Evolutionary conservation across 805 yeast species (phyloP), one percentile per base, ranked within the genome.

Genomic region (Metschnikowia orientalis): DNA sequence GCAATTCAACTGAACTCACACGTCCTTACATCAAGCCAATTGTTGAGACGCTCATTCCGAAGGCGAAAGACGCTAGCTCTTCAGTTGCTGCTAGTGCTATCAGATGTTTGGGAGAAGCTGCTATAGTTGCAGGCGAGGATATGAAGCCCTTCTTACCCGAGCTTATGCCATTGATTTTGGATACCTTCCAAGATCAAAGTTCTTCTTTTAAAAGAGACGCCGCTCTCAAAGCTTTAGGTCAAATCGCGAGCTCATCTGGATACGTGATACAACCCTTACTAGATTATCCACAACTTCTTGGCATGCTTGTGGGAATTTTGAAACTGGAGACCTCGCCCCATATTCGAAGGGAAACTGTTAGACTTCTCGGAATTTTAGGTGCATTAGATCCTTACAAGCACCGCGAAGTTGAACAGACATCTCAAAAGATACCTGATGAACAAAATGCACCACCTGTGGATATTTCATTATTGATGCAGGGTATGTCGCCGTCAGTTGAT

Each of bases 361-460:
- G 90, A 43, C 60, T 92, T 15, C 65, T 92, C 36, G 99, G 99
- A 52, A 88, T 89, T 20, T 63, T 92, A 25, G 99, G 99, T 42
- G 98, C 98, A 0, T 64, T 92, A 29, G 98, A 92, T 58, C 99
- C 99, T 1, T 92, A 90, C 54, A 89, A 86, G 52, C 94, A 88
- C 47, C 77, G 95, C 35, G 95, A 87, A 47, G 85, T 89, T 7
- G 97, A 89, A 53, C 79, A 85, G 37, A 70, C 69, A 1, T 73
- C 81, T 1, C 77, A 73, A 49, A 67, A 45, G 26, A 60, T 60
- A 5, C 65, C 70, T 0, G 81, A 75, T 1, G 94, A 85, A 44
- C 90, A 85, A 41, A 83, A 83, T 50, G 87, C 90, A 2, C 92
- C 95, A 3, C 82, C 97, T 0, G 77, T 88, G 5, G 98, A 92